Evolutionary conservation across 2,329 filamentous ascomycete species (phyloP).

Genomic region (Colletotrichum incanum): DNA sequence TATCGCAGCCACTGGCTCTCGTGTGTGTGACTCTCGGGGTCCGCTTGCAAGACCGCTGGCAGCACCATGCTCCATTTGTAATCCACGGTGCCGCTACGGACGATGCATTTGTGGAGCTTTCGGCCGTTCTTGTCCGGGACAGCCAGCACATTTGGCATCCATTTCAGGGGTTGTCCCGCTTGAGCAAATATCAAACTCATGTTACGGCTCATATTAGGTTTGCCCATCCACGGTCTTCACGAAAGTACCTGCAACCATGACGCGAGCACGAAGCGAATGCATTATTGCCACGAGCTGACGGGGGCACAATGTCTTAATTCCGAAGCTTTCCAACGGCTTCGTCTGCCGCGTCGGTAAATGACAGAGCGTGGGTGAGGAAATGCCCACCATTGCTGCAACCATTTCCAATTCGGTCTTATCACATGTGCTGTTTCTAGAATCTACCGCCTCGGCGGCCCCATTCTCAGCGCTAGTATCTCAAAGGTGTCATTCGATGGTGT

Average conservation of each 20-base stretch:
- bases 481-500: not conserved
- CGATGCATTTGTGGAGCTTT: slow-evolving; percentile 23
- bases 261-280: not conserved
- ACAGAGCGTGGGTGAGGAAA: not conserved
- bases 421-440: slow-evolving; percentile 15
- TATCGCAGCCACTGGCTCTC: not conserved
- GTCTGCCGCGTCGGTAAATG: slow-evolving; percentile 5
- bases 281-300: slow-evolving; percentile 13
- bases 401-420: not conserved
- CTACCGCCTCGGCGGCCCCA: slow-evolving; percentile 6
- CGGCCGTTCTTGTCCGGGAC: slow-evolving; percentile 1
- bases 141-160: not conserved
- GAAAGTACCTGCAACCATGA: not conserved
- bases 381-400: no score
- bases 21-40: slow-evolving; percentile 26
- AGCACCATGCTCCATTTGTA: slow-evolving; percentile 20
- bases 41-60: slow-evolving; percentile 35
- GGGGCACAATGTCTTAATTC: not conserved
- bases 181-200: slow-evolving; percentile 9
- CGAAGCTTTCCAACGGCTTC: not conserved
- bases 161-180: slow-evolving; percentile 11
- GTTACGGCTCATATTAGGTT: slow-evolving; percentile 10
- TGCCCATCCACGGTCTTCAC: not conserved
- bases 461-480: not conserved
- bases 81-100: slow-evolving; percentile 26